phyloP scores from a whole-genome alignment of 164 flowering plant species.

The Chloranthus sessilifolius region DNA sequence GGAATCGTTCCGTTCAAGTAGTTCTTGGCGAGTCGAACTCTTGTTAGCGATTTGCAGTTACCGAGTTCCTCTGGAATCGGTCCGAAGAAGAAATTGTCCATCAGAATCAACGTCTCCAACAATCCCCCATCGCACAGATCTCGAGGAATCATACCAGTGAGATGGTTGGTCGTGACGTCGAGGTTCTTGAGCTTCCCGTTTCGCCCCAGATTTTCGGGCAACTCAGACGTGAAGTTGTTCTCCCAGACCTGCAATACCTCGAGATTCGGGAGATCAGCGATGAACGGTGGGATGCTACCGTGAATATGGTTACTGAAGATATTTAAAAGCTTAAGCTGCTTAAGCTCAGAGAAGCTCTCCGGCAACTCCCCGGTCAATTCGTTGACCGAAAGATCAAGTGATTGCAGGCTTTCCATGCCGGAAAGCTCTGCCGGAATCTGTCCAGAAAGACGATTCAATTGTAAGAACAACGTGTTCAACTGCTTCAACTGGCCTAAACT shows the following conservation, averaged over 20 bases:
- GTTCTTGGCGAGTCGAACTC: slow-evolving; percentile 49
- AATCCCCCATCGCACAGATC: slow-evolving; percentile 59
- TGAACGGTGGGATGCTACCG: slow-evolving; percentile 59
- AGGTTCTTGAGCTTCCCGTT: slow-evolving; percentile 45
- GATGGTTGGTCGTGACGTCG: slow-evolving; percentile 61
- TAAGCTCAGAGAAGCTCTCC: slow-evolving; percentile 40
- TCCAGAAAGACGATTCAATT: slow-evolving; percentile 56
- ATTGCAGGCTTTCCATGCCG: slow-evolving; percentile 35
- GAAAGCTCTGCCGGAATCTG: slow-evolving; percentile 62
- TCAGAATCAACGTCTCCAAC: slow-evolving; percentile 49
- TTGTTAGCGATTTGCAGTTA: slow-evolving; percentile 55
- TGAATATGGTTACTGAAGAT: slow-evolving; percentile 57
- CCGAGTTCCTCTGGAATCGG: slow-evolving; percentile 75
- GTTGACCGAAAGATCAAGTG: slow-evolving; percentile 70
- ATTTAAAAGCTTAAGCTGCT: slow-evolving; percentile 47
- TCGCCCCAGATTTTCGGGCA: slow-evolving; percentile 69
- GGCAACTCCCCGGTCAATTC: slow-evolving; percentile 68
- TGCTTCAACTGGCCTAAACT: slow-evolving; percentile 43
- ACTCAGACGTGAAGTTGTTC: slow-evolving; percentile 71
- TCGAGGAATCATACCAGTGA: slow-evolving; percentile 69
- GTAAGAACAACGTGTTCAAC: slow-evolving; percentile 61
- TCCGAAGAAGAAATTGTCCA: slow-evolving; percentile 66
- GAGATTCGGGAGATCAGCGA: slow-evolving; percentile 65
- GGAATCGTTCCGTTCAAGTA: slow-evolving; percentile 65
- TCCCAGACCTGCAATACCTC: slow-evolving; percentile 73